Conservation (phyloP, 2,329 filamentous ascomycete genomes). For the Penicillium sp. region DNA sequence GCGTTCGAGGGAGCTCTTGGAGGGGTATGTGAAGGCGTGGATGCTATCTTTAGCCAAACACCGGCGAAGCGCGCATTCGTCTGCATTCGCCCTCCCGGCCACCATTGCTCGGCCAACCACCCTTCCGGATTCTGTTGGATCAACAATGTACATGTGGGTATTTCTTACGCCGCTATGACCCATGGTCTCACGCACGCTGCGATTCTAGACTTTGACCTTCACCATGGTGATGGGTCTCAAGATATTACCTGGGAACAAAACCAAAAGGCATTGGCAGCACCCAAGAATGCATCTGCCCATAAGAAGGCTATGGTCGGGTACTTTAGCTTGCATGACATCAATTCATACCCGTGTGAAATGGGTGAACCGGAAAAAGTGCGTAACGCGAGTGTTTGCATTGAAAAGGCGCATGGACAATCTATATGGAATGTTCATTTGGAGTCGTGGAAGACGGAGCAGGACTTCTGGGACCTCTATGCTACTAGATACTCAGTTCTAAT, state of each 20-base stretch:
- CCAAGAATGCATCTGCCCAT: constrained; percentile 74
- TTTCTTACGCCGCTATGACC: constrained; percentile 82
- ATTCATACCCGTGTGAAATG: constrained; percentile 94
- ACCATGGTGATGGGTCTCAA: constrained; percentile 95
- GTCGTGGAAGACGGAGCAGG: constrained; percentile 77
- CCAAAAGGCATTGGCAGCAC: constrained; percentile 63
- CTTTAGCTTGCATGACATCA: constrained; percentile 97
- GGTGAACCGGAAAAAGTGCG: constrained; percentile 94
- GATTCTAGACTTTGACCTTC: constrained; percentile 89
- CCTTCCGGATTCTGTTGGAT: constrained; percentile 98
- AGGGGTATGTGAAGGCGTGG: constrained; percentile 90
- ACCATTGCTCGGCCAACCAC: constrained; percentile 88
- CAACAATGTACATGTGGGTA: constrained; percentile 97
- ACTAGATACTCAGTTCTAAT: constrained; percentile 76
- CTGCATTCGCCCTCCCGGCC: constrained; percentile 87
- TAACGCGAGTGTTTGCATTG: constrained; percentile 91
- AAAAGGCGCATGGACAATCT: constrained; percentile 90
- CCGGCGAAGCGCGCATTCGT: constrained; percentile 83
- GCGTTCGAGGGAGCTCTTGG: constrained; percentile 91
- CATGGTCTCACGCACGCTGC: constrained; percentile 92
- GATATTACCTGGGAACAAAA: constrained; percentile 93
- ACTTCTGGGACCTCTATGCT: constrained; percentile 91
- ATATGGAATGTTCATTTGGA: constrained; percentile 97
- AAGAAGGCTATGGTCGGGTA: constrained; percentile 92
- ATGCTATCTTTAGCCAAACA: constrained; percentile 72